Conservation (phyloP, 169 alveolate species). For the Plasmodium knowlesi region DNA sequence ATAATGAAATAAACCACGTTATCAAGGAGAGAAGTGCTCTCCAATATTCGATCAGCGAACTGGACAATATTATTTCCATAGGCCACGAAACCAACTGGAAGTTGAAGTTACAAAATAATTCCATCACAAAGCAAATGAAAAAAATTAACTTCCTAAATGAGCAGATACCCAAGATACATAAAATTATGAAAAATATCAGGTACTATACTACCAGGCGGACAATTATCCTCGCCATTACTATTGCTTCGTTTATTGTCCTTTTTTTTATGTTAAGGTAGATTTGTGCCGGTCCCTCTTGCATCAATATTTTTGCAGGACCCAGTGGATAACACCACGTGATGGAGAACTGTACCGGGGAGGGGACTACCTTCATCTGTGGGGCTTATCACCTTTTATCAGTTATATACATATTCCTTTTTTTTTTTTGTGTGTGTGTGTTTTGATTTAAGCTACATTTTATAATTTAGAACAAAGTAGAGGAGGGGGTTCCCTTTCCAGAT, state of each 20-base stretch:
- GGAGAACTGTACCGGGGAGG: too few relatives aligned
- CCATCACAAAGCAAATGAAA: slow-evolving; percentile 42
- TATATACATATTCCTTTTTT: background rate
- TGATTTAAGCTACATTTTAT: background rate
- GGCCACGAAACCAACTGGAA: slow-evolving; percentile 31
- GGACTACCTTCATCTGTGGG: background rate
- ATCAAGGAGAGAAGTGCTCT: slow-evolving; percentile 63
- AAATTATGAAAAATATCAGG: slow-evolving; percentile 55
- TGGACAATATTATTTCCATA: slow-evolving; percentile 38
- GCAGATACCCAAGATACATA: slow-evolving; percentile 57
- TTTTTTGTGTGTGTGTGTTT: background rate
- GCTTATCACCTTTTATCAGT: background rate
- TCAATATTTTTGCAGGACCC: background rate
- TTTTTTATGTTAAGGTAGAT: slow-evolving; percentile 52
- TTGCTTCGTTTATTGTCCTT: slow-evolving; percentile 42
- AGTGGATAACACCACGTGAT: background rate
- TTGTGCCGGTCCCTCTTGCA: background rate
- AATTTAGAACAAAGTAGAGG: background rate
- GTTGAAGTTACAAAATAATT: slow-evolving; percentile 36
- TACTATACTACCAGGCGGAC: slow-evolving; percentile 19
- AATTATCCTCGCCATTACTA: slow-evolving; percentile 14
- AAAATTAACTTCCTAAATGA: slow-evolving; percentile 19
- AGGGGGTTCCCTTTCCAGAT: background rate
- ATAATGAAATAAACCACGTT: slow-evolving; percentile 41
- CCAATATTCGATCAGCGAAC: slow-evolving; percentile 41